These are phyloP conservation scores for Metarhizium robertsii DNA, from an alignment of 2,329 filamentous ascomycete species.

Conservation along the genomic window DNA sequence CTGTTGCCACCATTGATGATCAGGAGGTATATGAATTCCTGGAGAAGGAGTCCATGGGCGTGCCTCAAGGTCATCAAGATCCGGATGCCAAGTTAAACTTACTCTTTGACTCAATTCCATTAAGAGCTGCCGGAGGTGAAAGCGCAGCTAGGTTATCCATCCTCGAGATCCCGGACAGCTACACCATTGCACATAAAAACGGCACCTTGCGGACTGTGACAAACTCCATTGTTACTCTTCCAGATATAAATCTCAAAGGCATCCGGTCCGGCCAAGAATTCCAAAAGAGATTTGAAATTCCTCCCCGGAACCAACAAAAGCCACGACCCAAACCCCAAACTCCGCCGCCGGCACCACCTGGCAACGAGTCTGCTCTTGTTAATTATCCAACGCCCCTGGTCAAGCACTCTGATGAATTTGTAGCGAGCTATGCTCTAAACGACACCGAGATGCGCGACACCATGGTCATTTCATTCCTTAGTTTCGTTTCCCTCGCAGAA, in stretches of 20 bases:
- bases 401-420: not conserved
- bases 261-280: not conserved
- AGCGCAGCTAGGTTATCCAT: not conserved
- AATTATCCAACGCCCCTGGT: not conserved
- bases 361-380: not conserved
- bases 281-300: not conserved
- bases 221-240: not conserved
- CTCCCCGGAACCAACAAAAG: not conserved
- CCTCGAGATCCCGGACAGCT: not conserved
- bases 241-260: not conserved
- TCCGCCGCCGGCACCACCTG: not conserved
- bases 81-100: constrained; percentile 13
- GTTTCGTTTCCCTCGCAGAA: not conserved
- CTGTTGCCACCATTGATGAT: constrained; percentile 10
- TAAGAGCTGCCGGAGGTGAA: not conserved
- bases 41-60: not conserved
- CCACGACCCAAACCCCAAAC: no score
- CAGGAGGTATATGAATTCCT: constrained; percentile 8
- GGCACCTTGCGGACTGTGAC: not conserved
- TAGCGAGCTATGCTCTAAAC: not conserved
- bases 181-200: not conserved
- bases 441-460: not conserved
- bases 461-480: not conserved
- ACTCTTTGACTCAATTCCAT: constrained; percentile 5
- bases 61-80: constrained; percentile 8